Percentiles rank a stretch among this genome's conserved stretches.
Conservation (phyloP, 1,284 basidiomycete genomes). For the Sparassis latifolia region DNA sequence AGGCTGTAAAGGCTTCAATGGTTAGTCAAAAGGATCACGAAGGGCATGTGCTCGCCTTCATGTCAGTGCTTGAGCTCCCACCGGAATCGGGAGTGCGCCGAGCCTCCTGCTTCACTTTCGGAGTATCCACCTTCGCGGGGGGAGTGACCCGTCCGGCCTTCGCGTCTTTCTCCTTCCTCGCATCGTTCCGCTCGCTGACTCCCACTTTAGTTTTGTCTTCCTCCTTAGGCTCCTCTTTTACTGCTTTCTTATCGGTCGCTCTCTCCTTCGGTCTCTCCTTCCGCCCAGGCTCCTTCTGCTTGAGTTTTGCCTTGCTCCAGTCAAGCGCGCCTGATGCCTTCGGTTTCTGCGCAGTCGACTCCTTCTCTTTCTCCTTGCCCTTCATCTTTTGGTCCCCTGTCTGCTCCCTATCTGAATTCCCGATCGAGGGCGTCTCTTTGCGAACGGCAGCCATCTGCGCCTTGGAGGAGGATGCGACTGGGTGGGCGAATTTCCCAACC, state of each 20-base stretch:
- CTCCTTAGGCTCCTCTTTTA: constrained; percentile 11
- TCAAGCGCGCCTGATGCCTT: constrained; percentile 53
- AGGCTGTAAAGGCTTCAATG: too few relatives aligned
- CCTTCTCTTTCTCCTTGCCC: constrained; percentile 14
- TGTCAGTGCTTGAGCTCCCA: not conserved
- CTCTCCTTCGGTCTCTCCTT: constrained; percentile 7
- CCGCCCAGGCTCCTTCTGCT: constrained; percentile 25
- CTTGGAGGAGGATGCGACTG: constrained; percentile 20
- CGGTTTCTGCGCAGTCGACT: constrained; percentile 25
- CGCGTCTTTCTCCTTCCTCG: constrained; percentile 20
- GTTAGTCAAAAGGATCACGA: not conserved
- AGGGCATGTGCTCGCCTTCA: constrained; percentile 11
- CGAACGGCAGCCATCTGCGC: constrained; percentile 12
- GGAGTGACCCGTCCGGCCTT: not conserved
- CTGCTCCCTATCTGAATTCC: constrained; percentile 7
- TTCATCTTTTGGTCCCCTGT: constrained; percentile 11
- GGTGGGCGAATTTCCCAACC: constrained; percentile 14
- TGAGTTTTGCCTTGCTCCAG: constrained; percentile 57
- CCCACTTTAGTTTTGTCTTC: constrained; percentile 7
- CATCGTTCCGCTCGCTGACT: constrained; percentile 11
- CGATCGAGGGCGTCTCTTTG: constrained; percentile 4
- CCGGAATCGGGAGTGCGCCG: constrained; percentile 2
- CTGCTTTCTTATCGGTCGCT: constrained; percentile 8
- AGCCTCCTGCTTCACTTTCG: constrained; percentile 14
- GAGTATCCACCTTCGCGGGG: not conserved